phyloP scores from a whole-genome alignment of 2,329 filamentous ascomycete species.

The Fusarium agapanthi region DNA sequence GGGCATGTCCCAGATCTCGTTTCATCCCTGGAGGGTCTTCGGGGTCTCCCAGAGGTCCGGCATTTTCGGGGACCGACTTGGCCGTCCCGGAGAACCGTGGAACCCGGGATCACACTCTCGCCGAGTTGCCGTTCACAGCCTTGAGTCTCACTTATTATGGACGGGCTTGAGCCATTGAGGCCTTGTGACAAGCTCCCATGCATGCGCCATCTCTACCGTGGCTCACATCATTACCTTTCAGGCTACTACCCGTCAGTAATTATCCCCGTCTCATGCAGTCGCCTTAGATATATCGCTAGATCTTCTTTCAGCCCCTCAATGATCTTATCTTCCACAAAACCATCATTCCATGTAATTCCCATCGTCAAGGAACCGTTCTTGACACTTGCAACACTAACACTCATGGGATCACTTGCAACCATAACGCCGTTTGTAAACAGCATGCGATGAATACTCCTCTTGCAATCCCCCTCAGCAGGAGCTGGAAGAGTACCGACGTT shows the following conservation, averaged over 20 bases:
- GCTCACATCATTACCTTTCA: neutral
- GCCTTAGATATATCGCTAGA: conserved; percentile 39
- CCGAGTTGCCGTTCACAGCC: neutral
- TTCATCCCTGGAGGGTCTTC: neutral
- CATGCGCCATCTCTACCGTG: neutral
- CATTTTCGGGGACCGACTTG: neutral
- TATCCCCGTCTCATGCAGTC: conserved; percentile 38
- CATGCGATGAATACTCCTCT: conserved; percentile 51
- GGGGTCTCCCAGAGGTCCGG: neutral
- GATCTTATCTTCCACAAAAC: conserved; percentile 50
- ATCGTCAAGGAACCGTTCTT: conserved; percentile 51
- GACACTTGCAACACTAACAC: conserved; percentile 58
- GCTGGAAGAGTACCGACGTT: conserved; percentile 54
- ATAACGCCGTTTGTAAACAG: conserved; percentile 61
- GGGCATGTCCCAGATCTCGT: neutral
- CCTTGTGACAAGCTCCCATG: neutral
- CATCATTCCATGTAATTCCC: conserved; percentile 60
- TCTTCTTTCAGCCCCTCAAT: conserved; percentile 50
- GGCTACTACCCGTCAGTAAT: conserved; percentile 1
- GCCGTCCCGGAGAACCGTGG: neutral
- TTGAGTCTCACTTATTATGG: neutral
- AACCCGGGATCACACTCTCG: too few relatives aligned
- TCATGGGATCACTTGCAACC: conserved; percentile 54
- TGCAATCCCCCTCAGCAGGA: conserved; percentile 20
- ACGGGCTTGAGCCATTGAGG: neutral